Evolutionary conservation across 2,329 filamentous ascomycete genomes (phyloP).

Genomic region (Exophiala sp.): DNA sequence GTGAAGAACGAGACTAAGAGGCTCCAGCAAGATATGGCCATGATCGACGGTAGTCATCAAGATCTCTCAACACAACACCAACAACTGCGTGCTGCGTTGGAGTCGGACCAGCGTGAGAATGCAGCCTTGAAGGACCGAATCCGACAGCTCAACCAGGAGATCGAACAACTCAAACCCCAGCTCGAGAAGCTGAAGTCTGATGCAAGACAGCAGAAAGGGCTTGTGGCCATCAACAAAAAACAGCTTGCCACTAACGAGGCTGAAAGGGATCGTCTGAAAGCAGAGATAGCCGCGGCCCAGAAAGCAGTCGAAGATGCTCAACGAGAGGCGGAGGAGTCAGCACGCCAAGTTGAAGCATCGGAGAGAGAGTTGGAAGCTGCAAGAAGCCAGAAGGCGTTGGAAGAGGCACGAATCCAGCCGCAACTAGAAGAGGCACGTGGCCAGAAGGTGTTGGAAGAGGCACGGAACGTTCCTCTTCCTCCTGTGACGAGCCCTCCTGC

Average conservation of each 20-base stretch:
- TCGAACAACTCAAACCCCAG: conserved; percentile 76
- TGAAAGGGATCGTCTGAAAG: conserved; percentile 80
- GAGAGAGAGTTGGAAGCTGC: conserved; percentile 27
- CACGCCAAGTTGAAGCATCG: conserved; percentile 41
- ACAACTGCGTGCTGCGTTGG: conserved; percentile 65
- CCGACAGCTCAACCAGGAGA: conserved; percentile 71
- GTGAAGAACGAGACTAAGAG: conserved; percentile 77
- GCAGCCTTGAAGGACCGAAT: conserved; percentile 80
- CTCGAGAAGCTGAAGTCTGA: conserved; percentile 91
- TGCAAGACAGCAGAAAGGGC: conserved; percentile 87
- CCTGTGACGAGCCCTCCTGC: conserved; percentile 17
- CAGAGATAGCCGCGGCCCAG: conserved; percentile 64
- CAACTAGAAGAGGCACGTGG: no score
- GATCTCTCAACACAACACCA: conserved; percentile 79
- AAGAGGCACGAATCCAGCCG: no score
- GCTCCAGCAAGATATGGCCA: conserved; percentile 73
- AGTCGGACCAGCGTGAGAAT: conserved; percentile 87
- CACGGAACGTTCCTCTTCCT: conserved; percentile 20
- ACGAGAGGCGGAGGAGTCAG: conserved; percentile 43
- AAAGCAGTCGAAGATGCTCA: conserved; percentile 56
- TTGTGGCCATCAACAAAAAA: conserved; percentile 98
- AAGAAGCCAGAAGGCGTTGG: no score
- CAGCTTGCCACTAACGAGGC: conserved; percentile 82
- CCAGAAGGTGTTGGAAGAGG: no score
- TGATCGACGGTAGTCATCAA: conserved; percentile 72